Base-by-base conservation (phyloP, 2,329 filamentous ascomycete species). In the Colletotrichum salicis region DNA sequence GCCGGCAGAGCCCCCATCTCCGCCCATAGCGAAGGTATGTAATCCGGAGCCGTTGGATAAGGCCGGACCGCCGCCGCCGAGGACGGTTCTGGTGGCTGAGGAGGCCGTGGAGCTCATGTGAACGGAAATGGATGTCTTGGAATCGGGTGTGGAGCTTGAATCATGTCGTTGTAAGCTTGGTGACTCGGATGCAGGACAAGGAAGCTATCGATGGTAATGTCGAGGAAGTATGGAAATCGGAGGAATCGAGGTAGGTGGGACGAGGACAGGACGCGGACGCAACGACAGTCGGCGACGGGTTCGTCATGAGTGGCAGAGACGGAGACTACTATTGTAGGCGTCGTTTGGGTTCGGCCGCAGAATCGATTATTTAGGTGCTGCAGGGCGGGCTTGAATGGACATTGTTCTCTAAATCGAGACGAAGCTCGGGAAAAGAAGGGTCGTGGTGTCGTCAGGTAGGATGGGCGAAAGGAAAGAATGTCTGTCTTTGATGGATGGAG, bases 81-180 rank as follows among this genome's bases (percentile, higher is more conserved):
- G 57, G 61, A 72, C 70, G 67, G 70, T 72, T 65, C 70, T 72
- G 61, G 70, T 72, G 70, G 67, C 67, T 52, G 70, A 72, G 52
- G 67, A 62, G 22, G 70, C 61, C 62, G 70, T 71, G 8, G 70
- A 63, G 51, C 61, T 72, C 70, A 72, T 72, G 56, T 72, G 67
- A 57, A 70, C 35, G 56, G 45, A 62, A 66, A 72, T 52, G 48
- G 29, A 29, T 69, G 59, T 72, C 35, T 64, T 52, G 33, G 8
- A 55, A 10, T 56, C 24, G 48, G 45, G 35, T 41, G 29, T 59
- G 6, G 29, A 72, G 54, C 54, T 60, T 72, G 65, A 48, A 59
- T 72, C 70, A 72, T 72, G 67, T 72, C 67, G 67, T 54, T 61
- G 67, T 61, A 61, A 62, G 33, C 55, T 52, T 29, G 58, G 62